Percentiles rank a stretch among this genome's conserved stretches.
phyloP scores from a whole-genome alignment of 345 rosid species.

The Gossypioides kirkii region DNA sequence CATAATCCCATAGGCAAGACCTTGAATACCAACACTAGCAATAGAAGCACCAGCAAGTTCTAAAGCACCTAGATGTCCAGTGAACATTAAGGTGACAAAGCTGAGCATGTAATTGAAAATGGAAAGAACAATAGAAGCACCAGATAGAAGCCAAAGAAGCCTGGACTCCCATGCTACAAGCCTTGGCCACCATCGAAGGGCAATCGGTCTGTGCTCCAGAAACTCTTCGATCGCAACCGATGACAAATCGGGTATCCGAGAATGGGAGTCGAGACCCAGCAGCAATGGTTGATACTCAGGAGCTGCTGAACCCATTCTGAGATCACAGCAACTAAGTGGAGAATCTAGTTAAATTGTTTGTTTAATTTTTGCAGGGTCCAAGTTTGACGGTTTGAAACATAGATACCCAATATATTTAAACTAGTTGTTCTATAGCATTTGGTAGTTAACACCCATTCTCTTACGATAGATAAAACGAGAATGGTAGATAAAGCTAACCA shows the following conservation, averaged over 20 bases:
- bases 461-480: not conserved
- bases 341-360: too few species aligned
- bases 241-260: conserved; percentile 48
- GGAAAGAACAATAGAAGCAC: conserved; percentile 65
- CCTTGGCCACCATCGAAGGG: conserved; percentile 65
- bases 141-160: conserved; percentile 72
- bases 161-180: conserved; percentile 76
- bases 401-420: not conserved
- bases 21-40: conserved; percentile 87
- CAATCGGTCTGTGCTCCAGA: conserved; percentile 32
- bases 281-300: conserved; percentile 42
- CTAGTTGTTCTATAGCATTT: not conserved
- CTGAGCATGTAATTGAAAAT: conserved; percentile 77
- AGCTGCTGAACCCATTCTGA: conserved; percentile 25
- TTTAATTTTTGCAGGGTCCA: too few species aligned
- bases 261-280: conserved; percentile 51
- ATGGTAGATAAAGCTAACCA: not conserved
- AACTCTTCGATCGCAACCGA: conserved; percentile 65
- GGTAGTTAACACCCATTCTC: conserved; percentile 4
- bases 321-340: not conserved
- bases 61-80: conserved; percentile 67
- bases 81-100: conserved; percentile 70
- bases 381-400: not conserved
- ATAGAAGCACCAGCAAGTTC: conserved; percentile 90
- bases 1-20: conserved; percentile 95